Conservation (phyloP, 495 filamentous ascomycete species). For the Aspergillus carlsbadensis region DNA sequence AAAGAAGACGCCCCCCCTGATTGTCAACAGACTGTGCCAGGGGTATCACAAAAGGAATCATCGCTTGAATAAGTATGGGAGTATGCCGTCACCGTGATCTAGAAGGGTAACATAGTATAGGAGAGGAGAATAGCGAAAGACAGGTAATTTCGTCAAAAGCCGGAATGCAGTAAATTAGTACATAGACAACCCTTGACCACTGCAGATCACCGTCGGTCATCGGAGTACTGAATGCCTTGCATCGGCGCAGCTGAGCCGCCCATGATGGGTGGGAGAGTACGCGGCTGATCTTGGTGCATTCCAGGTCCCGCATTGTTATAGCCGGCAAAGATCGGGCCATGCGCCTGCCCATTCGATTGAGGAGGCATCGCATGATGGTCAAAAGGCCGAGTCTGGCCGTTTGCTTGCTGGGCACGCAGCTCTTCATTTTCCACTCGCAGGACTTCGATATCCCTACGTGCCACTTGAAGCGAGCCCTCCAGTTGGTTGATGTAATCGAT, state of each 20-base stretch:
- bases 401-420: slow-evolving; percentile 50
- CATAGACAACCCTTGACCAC: no score
- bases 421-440: slow-evolving; percentile 53
- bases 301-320: slow-evolving; percentile 32
- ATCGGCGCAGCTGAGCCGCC: slow-evolving; percentile 52
- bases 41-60: slow-evolving; percentile 6
- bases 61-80: slow-evolving; percentile 15
- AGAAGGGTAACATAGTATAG: slow-evolving; percentile 14
- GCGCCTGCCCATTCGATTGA: slow-evolving; percentile 38
- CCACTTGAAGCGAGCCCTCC: slow-evolving; percentile 33
- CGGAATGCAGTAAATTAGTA: no score
- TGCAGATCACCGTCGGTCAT: slow-evolving; percentile 28
- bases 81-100: slow-evolving; percentile 18
- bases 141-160: not conserved
- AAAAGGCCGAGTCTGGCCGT: slow-evolving; percentile 44
- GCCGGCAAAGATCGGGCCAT: slow-evolving; percentile 32
- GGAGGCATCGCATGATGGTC: slow-evolving; percentile 40
- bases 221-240: slow-evolving; percentile 58
- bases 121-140: not conserved
- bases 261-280: slow-evolving; percentile 51
- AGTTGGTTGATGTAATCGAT: slow-evolving; percentile 44
- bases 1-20: not conserved
- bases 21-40: not conserved
- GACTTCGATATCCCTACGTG: slow-evolving; percentile 47
- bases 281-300: slow-evolving; percentile 45